phyloP scores from a whole-genome alignment of 305 asterid species.

The Salvia sclarea region DNA sequence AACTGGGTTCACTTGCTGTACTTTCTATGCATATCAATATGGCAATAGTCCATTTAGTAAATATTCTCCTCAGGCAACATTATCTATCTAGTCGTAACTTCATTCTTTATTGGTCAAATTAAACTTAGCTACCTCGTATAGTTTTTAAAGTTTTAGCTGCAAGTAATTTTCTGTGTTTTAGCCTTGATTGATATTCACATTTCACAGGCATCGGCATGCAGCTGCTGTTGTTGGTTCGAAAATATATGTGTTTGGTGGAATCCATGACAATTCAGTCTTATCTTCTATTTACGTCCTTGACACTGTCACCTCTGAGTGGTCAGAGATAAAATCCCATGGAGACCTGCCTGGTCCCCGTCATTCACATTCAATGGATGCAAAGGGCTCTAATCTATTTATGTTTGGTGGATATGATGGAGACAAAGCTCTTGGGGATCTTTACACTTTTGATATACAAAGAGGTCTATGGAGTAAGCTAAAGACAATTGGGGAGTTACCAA shows the following conservation, averaged over 20 bases:
- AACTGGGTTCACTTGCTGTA: slow-evolving; percentile 7
- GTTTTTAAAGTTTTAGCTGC: slow-evolving; percentile 1
- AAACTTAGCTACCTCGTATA: neutral
- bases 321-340: slow-evolving; percentile 59
- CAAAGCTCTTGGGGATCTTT: slow-evolving; percentile 75
- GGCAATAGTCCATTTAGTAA: slow-evolving; percentile 10
- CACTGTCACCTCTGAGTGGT: slow-evolving; percentile 63
- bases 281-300: slow-evolving; percentile 73
- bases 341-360: slow-evolving; percentile 83
- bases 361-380: slow-evolving; percentile 81
- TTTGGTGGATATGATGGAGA: slow-evolving; percentile 93
- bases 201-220: slow-evolving; percentile 91
- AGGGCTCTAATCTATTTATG: slow-evolving; percentile 55
- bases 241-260: slow-evolving; percentile 86
- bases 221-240: slow-evolving; percentile 76
- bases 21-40: slow-evolving; percentile 13
- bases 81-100: neutral
- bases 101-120: neutral
- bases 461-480: slow-evolving; percentile 60
- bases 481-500: slow-evolving; percentile 61
- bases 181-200: slow-evolving; percentile 18
- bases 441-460: slow-evolving; percentile 60
- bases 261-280: slow-evolving; percentile 50
- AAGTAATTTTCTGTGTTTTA: slow-evolving; percentile 13
- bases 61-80: slow-evolving; percentile 4